Evolutionary conservation across 2,329 filamentous ascomycete species (phyloP), one percentile per base, ranked within the genome.

Genomic region (Curvularia spicifera): DNA sequence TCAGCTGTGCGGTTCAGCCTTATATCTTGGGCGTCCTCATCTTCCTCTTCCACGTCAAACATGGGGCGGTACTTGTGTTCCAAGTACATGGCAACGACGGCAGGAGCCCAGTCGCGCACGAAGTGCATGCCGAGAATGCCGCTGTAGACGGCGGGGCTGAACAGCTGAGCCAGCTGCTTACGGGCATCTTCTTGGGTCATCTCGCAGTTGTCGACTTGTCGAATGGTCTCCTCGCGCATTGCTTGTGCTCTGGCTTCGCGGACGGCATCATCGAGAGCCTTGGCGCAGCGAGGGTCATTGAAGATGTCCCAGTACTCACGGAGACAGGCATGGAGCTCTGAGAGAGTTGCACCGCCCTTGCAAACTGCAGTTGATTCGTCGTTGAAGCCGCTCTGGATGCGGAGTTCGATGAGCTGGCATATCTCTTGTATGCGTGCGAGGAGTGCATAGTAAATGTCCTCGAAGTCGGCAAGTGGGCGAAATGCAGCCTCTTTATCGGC

Each of bases 401-500:
- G 72, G 2, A 67, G 33, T 6, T 56, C 56, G 53, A 76, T 51
- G 0, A 54, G 51, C 4, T 68, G 59, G 46, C 70, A 63, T n/a
- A 72, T 65, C 7, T 68, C 68, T 39, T 70, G 65, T 48, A 75
- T 64, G 33, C 62, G 65, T 4, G 67, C 63, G 13, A 75, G 47
- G 10, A 69, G 42, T 1, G 68, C 69, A 29, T 75, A 75, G 64
- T 73, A 76, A 12, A 76, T 26, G 57, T 75, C 71, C 52, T 75
- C 71, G 43, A 66, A 75, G 57, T 76, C 72, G 31, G 68, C 66
- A 10, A 76, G 66, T 0, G 69, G 65, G 15, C 73, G 73, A 0
- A 62, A 88, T 87, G 91, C 1, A n/a, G 31, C 31, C 22, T 51
- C 42, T 46, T 53, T 22, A 10, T 50, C 28, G 28, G 24, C 22